Evolutionary conservation across 139 green algal species (phyloP), one percentile per base, ranked within the genome.

Genomic region (Auxenochlorella pyrenoidosa): DNA sequence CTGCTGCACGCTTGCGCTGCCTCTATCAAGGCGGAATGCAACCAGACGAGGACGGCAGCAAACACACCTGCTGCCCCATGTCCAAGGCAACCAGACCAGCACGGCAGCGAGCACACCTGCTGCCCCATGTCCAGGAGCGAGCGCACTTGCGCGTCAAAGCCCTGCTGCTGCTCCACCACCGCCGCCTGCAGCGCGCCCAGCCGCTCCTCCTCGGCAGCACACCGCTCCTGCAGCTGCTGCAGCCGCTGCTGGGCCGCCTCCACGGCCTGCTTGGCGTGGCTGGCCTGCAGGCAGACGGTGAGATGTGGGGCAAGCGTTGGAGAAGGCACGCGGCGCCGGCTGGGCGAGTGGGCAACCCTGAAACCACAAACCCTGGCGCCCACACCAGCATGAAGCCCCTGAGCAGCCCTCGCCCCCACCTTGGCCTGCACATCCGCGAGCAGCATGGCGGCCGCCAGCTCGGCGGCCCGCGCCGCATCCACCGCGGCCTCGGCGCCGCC

Each of bases 371-470:
- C 47, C 12, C 12, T 58, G 47, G 47, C 12, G 47, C 47, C 47
- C 6, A 12, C 12, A 18, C 8, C 47, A 6, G 6, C 12, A 6
- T 58, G 8, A 6, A 6, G 12, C 47, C 54, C 22, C 54, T 24
- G 2, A 22, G 10, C 54, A 22, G 2, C 16, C 18, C 54, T 4
- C 15, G 54, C 3, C 54, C 54, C 0, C 41, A 54, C 59, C 84
- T 88, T 63, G 0, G 47, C 47, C 36, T 88, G 30, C 54, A 88
- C 59, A 3, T 83, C 84, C 5, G 58, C 75, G 38, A 88, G 73
- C 58, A 77, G 24, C 84, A 51, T 83, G 3, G 73, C 58, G 0
- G 84, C 84, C 59, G 76, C 73, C 73, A 88, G 84, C 59, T 88
- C 84, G 38, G 84, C 84, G 40, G 38, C 40, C 19, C 59, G 16